A percentile compares a stretch with the other conserved stretches of the same genome.
Evolutionary conservation across 2,329 filamentous ascomycete genomes (phyloP).

Genomic region (Neonectria hederae): DNA sequence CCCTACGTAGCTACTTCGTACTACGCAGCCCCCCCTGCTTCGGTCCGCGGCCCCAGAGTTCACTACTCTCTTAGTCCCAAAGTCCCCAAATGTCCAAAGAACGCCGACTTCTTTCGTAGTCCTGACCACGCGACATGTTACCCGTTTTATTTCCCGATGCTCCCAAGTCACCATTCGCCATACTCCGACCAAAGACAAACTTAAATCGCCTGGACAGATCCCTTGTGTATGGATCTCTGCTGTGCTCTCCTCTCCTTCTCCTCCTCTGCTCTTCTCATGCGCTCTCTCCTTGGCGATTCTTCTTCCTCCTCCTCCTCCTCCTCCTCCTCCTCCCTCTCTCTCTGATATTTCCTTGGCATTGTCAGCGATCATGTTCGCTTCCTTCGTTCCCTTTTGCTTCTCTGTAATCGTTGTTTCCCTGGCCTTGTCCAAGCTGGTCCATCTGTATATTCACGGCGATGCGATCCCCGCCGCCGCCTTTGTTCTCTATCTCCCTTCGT

Average conservation of each 20-base stretch:
- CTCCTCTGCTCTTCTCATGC: slow-evolving; percentile 7
- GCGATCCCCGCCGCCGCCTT: slow-evolving; percentile 38
- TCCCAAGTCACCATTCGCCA: not conserved
- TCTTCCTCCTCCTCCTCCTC: not conserved
- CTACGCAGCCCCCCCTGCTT: no score
- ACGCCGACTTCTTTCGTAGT: slow-evolving; percentile 10
- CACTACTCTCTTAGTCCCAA: not conserved
- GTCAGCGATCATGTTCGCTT: slow-evolving; percentile 32
- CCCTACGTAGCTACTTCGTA: no score
- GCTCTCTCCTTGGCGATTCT: not conserved
- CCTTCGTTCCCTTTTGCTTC: slow-evolving; percentile 43
- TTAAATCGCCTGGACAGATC: not conserved
- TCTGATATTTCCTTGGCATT: not conserved
- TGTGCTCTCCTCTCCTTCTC: not conserved
- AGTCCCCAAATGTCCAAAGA: not conserved
- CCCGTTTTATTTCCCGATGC: slow-evolving; percentile 30
- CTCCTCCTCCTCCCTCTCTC: not conserved
- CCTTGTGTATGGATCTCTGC: not conserved
- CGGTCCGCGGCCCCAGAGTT: not conserved
- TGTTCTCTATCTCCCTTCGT: slow-evolving; percentile 44
- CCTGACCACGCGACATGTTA: slow-evolving; percentile 38
- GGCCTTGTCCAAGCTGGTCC: slow-evolving; percentile 42
- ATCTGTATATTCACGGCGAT: slow-evolving; percentile 42
- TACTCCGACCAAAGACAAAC: not conserved
- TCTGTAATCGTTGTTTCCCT: slow-evolving; percentile 43